Evolutionary conservation across 257 asterid species (phyloP).

Genomic region (Jaltomata sinuosa): DNA sequence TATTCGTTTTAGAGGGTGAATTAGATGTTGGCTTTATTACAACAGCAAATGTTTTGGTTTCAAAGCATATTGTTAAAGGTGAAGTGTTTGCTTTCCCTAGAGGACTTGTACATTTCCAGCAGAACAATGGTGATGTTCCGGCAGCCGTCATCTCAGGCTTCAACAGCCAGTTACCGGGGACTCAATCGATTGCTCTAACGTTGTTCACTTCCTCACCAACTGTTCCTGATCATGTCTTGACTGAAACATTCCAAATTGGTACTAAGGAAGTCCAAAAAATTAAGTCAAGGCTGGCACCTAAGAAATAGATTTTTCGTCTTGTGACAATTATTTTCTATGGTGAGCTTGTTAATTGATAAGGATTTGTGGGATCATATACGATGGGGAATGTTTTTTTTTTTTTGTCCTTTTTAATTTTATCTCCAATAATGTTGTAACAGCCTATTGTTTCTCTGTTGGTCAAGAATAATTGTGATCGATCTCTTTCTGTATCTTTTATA

Average conservation of each 20-base stretch:
- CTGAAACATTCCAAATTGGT: constrained; percentile 44
- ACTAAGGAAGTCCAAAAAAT: constrained; percentile 30
- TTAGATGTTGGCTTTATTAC: constrained; percentile 62
- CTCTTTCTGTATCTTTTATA: background rate
- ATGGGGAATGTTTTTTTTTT: background rate
- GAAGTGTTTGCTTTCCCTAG: constrained; percentile 56
- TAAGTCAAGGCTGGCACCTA: constrained; percentile 44
- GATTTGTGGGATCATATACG: background rate
- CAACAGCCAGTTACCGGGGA: constrained; percentile 73
- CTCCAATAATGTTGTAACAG: background rate
- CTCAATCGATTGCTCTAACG: constrained; percentile 48
- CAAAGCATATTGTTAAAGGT: constrained; percentile 38
- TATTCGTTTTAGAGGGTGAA: constrained; percentile 42
- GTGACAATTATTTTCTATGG: background rate
- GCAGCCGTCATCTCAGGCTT: constrained; percentile 56
- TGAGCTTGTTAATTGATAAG: background rate
- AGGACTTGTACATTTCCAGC: constrained; percentile 43
- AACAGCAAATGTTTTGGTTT: constrained; percentile 31
- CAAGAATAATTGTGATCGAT: background rate
- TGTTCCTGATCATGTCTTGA: constrained; percentile 54
- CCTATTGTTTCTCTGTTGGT: background rate
- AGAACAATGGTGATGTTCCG: constrained; percentile 23
- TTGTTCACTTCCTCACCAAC: constrained; percentile 44
- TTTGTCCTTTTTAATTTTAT: background rate
- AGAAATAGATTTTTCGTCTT: constrained; percentile 2